Conservation (phyloP, 2,329 filamentous ascomycete species). For the Beauveria australis region DNA sequence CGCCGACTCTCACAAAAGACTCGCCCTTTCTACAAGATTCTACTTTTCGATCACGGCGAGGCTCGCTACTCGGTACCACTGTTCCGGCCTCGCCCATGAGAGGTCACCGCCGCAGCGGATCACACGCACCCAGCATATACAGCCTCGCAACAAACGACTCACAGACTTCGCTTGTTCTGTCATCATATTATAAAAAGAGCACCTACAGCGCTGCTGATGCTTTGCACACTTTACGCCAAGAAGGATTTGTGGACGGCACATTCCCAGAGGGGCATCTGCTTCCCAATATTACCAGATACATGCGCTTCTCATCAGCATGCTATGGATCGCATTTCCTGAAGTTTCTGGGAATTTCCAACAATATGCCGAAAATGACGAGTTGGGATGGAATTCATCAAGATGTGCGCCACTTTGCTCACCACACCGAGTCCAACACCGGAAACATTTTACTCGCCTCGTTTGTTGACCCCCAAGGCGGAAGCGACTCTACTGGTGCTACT, state of each 20-base stretch:
- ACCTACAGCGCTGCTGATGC: conserved; percentile 40
- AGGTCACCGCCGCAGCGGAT: conserved; percentile 17
- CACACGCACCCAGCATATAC: conserved; percentile 47
- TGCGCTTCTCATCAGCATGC: conserved; percentile 58
- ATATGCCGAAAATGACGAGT: conserved; percentile 34
- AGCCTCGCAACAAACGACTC: conserved; percentile 50
- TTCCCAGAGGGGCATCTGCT: conserved; percentile 54
- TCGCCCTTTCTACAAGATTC: conserved; percentile 6
- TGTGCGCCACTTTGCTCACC: conserved; percentile 54
- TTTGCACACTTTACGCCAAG: conserved; percentile 39
- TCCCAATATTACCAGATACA: conserved; percentile 55
- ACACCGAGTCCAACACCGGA: conserved; percentile 49
- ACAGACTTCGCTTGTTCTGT: conserved; percentile 43
- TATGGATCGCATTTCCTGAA: conserved; percentile 58
- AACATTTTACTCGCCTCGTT: conserved; percentile 62
- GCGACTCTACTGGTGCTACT: conserved; percentile 55
- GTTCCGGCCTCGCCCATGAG: conserved; percentile 10
- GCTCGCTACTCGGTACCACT: conserved; percentile 7
- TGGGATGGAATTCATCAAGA: conserved; percentile 48
- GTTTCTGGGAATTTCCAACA: conserved; percentile 51
- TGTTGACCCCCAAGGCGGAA: conserved; percentile 59
- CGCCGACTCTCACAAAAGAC: conserved; percentile 29
- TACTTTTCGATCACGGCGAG: conserved; percentile 15
- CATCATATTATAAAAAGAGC: conserved; percentile 39
- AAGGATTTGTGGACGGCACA: conserved; percentile 47